Evolutionary conservation across 225 moss, liverwort and hornwort genomes (phyloP), one percentile per base, ranked within the genome.

Genomic region (Pseudoscleropodium purum): DNA sequence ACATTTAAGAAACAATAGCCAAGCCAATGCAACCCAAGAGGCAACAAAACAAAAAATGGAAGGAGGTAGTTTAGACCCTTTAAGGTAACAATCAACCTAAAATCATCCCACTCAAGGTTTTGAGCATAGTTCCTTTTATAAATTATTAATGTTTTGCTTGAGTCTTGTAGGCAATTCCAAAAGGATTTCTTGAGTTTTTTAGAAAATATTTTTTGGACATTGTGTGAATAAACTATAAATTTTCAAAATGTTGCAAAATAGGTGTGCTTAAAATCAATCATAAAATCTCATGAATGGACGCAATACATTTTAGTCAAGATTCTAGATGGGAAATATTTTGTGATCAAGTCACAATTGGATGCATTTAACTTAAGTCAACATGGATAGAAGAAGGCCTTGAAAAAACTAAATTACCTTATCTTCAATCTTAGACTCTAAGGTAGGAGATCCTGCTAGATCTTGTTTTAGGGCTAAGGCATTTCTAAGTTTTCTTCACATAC

Each of bases 181-280:
- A 30, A 2, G 7, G 1, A 2, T 11, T 11, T 75, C 0, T 47
- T 18, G 4, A 19, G 7, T 75, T 33, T 15, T 7, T 49, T 20
- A 51, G 7, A 34, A 33, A 33, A 0, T 31, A 33, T 30, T 21
- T 49, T 21, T 51, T 33, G 20, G 13, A 34, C 13, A 51, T 20
- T 76, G 7, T 51, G 13, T 20, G 13, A 13, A 51, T 51, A 51
- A 33, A 49, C 2, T 20, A 18, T 20, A 4, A 33, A 33, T 20
- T 11, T 49, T 33, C 7, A 33, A 20, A 76, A 8, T 51, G 1
- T 2, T 51, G 1, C 20, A 51, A 76, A 76, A 51, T 8, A 19
- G 2, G 0, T 12, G 21, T 34, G 13, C 2, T 5, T 13, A 13
- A 51, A 33, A 76, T 76, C 0, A 2, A 76, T 2, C 34, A 3